Conservation (phyloP, 768 basidiomycete species). For the Pholiota microspora region DNA sequence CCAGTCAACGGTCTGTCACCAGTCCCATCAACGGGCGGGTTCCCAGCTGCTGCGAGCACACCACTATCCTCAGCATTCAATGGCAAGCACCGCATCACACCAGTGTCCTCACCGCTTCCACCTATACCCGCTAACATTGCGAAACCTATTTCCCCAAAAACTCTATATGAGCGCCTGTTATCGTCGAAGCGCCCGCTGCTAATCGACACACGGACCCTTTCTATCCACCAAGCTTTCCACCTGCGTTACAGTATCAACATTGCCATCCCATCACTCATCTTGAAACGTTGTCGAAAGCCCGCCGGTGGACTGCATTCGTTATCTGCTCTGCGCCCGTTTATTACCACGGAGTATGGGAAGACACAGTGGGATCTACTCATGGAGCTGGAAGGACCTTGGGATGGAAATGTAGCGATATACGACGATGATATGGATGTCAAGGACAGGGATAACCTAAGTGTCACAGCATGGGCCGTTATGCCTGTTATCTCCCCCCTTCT, state of each 20-base stretch:
- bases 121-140: constrained; percentile 23
- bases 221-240: constrained; percentile 62
- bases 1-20: background rate
- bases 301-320: constrained; percentile 65
- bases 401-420: constrained; percentile 75
- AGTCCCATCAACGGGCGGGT: constrained; percentile 10
- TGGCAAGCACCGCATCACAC: constrained; percentile 10
- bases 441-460: constrained; percentile 51
- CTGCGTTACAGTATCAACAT: constrained; percentile 76
- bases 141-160: constrained; percentile 41
- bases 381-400: constrained; percentile 53
- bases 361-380: constrained; percentile 67
- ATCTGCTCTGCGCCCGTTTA: constrained; percentile 72
- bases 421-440: constrained; percentile 75
- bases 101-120: constrained; percentile 16
- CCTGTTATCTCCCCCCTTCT: constrained; percentile 61
- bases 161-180: constrained; percentile 48
- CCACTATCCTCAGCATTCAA: constrained; percentile 18
- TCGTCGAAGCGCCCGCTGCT: constrained; percentile 60
- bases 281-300: constrained; percentile 78
- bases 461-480: constrained; percentile 72
- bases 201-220: constrained; percentile 78
- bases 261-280: constrained; percentile 86
- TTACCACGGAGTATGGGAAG: constrained; percentile 77
- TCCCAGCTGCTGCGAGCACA: constrained; percentile 22